Evolutionary conservation across 345 rosid genomes (phyloP).

Genomic region (Corchorus capsularis): DNA sequence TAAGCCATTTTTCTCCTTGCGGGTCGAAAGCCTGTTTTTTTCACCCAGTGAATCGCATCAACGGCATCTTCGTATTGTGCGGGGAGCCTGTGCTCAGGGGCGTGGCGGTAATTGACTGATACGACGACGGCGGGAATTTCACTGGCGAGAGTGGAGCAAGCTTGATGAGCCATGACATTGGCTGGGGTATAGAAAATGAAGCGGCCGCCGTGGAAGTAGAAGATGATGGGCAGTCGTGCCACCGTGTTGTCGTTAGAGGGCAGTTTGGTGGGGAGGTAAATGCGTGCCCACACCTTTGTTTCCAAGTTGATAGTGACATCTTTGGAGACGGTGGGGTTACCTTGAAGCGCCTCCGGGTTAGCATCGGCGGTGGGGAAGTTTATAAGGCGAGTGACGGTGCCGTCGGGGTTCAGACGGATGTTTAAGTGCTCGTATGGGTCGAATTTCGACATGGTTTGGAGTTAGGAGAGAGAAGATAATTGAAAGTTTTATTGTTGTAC

Average conservation of each 20-base stretch:
- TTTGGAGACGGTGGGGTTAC: conserved; percentile 24
- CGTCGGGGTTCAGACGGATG: conserved; percentile 23
- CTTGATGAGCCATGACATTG: conserved; percentile 3
- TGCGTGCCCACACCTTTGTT: conserved; percentile 13
- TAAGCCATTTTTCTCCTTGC: conserved; percentile 39
- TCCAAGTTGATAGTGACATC: conserved; percentile 23
- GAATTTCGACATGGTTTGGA: conserved; percentile 19
- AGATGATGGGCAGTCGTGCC: conserved; percentile 37
- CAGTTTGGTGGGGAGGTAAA: conserved; percentile 25
- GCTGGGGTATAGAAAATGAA: conserved; percentile 23
- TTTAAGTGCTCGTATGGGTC: conserved; percentile 27
- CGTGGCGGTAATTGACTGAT: conserved; percentile 40
- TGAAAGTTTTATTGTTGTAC: not conserved
- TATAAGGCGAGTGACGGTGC: conserved; percentile 14
- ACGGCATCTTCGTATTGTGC: conserved; percentile 48
- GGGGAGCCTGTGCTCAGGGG: conserved; percentile 42
- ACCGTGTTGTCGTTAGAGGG: conserved; percentile 31
- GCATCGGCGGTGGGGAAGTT: not conserved
- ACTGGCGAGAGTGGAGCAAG: conserved; percentile 25
- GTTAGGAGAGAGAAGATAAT: not conserved
- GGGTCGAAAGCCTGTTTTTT: conserved; percentile 17
- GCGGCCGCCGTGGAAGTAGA: conserved; percentile 43
- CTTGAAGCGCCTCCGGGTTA: conserved; percentile 22
- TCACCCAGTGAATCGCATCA: conserved; percentile 40
- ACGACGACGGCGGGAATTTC: conserved; percentile 34